Percentiles rank a stretch among this genome's conserved stretches.
Evolutionary conservation across 768 basidiomycete species (phyloP).

Genomic region (Mycena epipterygia): DNA sequence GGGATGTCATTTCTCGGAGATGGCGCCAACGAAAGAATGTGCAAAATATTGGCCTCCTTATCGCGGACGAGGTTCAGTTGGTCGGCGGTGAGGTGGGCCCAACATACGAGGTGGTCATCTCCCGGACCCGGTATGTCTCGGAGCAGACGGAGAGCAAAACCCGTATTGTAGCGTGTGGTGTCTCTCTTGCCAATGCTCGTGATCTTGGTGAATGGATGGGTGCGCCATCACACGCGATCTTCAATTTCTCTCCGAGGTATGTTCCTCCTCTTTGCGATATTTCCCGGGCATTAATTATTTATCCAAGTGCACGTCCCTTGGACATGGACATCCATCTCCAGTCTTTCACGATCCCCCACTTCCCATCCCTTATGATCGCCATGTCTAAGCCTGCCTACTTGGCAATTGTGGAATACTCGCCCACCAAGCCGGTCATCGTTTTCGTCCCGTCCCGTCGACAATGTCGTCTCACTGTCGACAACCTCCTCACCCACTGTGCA

Average conservation of each 20-base stretch:
- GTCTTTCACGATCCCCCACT: constrained; percentile 96
- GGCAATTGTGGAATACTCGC: constrained; percentile 89
- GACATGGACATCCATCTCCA: constrained; percentile 99
- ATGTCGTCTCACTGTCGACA: constrained; percentile 93
- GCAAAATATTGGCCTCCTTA: constrained; percentile 91
- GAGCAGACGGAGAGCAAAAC: constrained; percentile 95
- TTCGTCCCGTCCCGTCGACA: constrained; percentile 96
- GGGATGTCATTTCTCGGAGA: constrained; percentile 94
- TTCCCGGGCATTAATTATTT: constrained; percentile 16
- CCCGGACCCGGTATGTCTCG: constrained; percentile 96
- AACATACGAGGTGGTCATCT: constrained; percentile 96
- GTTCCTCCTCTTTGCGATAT: constrained; percentile 25
- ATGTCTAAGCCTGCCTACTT: constrained; percentile 99
- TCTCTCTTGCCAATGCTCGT: constrained; percentile 94
- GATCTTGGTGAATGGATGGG: constrained; percentile 99
- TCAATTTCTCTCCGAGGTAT: constrained; percentile 96
- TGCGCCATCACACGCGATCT: constrained; percentile 91
- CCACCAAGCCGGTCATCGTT: constrained; percentile 87
- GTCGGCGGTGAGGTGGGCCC: constrained; percentile 96
- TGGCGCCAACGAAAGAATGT: constrained; percentile 99
- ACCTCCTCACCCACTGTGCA: constrained; percentile 88
- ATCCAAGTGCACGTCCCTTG: constrained; percentile 87
- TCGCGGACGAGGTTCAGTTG: constrained; percentile 95
- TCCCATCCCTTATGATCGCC: constrained; percentile 97
- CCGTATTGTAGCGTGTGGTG: constrained; percentile 94